Percentiles rank a stretch among this genome's conserved stretches.
phyloP scores from a whole-genome alignment of 192 early-diverging fungal genomes.

The Coemansia interrupta region DNA sequence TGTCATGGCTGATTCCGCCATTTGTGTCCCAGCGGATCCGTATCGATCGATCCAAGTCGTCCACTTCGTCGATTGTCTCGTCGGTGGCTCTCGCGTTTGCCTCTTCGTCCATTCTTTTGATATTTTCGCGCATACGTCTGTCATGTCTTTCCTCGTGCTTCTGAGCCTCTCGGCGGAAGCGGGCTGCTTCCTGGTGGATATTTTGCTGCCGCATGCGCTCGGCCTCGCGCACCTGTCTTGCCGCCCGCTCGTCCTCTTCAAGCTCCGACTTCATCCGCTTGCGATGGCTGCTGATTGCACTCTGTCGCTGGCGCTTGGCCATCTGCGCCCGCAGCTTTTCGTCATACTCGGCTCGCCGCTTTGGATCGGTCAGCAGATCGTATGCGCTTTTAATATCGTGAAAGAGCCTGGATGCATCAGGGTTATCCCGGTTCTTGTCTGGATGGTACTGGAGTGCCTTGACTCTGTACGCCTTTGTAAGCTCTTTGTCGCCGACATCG shows the following conservation, averaged over 20 bases:
- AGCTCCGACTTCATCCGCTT: slow-evolving; percentile 49
- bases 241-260: slow-evolving; percentile 26
- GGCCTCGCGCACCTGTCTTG: slow-evolving; percentile 11
- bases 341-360: slow-evolving; percentile 29
- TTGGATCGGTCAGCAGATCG: slow-evolving; percentile 28
- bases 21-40: slow-evolving; percentile 27
- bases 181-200: slow-evolving; percentile 26
- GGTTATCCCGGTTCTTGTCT: slow-evolving; percentile 73
- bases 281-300: slow-evolving; percentile 23
- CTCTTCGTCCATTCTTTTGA: slow-evolving; percentile 9
- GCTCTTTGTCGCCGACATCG: slow-evolving; percentile 71
- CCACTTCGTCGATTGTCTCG: slow-evolving; percentile 18
- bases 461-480: slow-evolving; percentile 73
- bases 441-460: slow-evolving; percentile 87
- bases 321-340: slow-evolving; percentile 22
- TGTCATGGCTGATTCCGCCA: neutral
- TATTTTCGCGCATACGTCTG: slow-evolving; percentile 34
- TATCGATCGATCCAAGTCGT: slow-evolving; percentile 38
- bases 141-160: slow-evolving; percentile 22
- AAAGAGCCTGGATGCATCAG: slow-evolving; percentile 26
- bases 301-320: slow-evolving; percentile 45
- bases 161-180: slow-evolving; percentile 29
- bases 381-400: slow-evolving; percentile 38
- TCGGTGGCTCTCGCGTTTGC: neutral
- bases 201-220: slow-evolving; percentile 12